Evolutionary conservation across 345 rosid genomes (phyloP).

Genomic region (Moricandia moricandioides): DNA sequence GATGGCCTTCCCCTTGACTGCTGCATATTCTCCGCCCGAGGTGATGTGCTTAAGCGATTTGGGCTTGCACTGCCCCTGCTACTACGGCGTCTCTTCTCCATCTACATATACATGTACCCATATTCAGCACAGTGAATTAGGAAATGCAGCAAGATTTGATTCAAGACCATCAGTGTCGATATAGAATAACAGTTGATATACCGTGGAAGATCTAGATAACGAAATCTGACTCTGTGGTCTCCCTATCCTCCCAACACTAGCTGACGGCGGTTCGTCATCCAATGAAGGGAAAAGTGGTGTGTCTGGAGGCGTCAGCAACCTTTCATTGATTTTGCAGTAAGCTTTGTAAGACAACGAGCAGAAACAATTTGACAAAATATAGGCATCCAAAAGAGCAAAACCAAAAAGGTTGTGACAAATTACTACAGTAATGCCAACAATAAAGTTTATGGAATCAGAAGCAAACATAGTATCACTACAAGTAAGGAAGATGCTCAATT

Average conservation of each 20-base stretch:
- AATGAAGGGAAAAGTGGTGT: constrained; percentile 92
- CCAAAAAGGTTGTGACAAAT: not conserved
- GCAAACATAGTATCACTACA: not conserved
- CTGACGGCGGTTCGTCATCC: constrained; percentile 75
- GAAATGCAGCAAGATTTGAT: constrained; percentile 14
- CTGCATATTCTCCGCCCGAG: constrained; percentile 61
- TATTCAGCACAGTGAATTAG: constrained; percentile 5
- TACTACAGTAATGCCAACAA: not conserved
- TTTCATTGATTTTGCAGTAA: constrained; percentile 42
- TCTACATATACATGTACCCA: constrained; percentile 59
- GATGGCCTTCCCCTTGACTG: constrained; percentile 86
- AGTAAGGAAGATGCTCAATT: not conserved
- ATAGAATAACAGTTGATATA: constrained; percentile 41
- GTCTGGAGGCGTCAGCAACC: constrained; percentile 98
- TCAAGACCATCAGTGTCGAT: constrained; percentile 6
- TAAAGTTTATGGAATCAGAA: constrained; percentile 7
- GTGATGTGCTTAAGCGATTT: constrained; percentile 88
- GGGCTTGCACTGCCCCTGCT: constrained; percentile 97
- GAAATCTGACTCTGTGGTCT: constrained; percentile 89
- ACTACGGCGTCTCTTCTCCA: constrained; percentile 90
- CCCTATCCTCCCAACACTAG: constrained; percentile 62
- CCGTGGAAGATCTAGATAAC: constrained; percentile 92
- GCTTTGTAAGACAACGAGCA: constrained; percentile 30
- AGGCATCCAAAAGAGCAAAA: constrained; percentile 12
- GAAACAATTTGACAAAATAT: not conserved